These are phyloP conservation scores for Collariella sp. DNA, from an alignment of 495 filamentous ascomycete genomes.

Conservation along the genomic window DNA sequence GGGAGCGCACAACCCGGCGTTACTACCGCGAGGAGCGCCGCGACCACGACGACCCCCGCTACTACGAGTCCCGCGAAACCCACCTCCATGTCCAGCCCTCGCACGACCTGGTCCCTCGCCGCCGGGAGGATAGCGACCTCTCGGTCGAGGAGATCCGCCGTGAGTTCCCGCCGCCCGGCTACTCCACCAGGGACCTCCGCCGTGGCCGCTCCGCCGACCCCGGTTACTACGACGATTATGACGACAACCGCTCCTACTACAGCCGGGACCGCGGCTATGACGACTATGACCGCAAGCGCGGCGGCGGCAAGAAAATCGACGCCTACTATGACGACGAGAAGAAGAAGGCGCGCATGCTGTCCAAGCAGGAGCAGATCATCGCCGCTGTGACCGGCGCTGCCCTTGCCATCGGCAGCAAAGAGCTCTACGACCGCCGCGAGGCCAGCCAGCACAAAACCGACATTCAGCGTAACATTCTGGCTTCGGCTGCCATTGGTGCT, in stretches of 20 bases:
- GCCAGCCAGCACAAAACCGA: slow-evolving; percentile 36
- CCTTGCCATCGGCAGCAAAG: slow-evolving; percentile 47
- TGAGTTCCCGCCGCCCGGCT: slow-evolving; percentile 56
- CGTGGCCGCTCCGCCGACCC: slow-evolving; percentile 45
- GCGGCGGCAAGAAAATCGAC: slow-evolving; percentile 22
- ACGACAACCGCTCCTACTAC: slow-evolving; percentile 35
- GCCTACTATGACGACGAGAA: slow-evolving; percentile 34
- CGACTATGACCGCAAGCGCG: slow-evolving; percentile 40
- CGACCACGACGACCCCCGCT: slow-evolving; percentile 39
- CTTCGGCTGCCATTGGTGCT: slow-evolving; percentile 46
- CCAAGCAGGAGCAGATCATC: slow-evolving; percentile 52
- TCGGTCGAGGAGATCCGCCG: slow-evolving; percentile 59
- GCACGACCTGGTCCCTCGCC: slow-evolving; percentile 46
- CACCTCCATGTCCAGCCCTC: slow-evolving; percentile 35
- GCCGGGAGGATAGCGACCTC: slow-evolving; percentile 50
- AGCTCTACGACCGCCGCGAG: slow-evolving; percentile 47
- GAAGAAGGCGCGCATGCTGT: slow-evolving; percentile 40
- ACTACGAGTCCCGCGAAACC: slow-evolving; percentile 42
- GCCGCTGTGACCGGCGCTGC: slow-evolving; percentile 45
- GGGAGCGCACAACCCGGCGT: slow-evolving; percentile 36
- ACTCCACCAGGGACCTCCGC: slow-evolving; percentile 42
- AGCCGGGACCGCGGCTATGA: slow-evolving; percentile 35
- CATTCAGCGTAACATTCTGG: slow-evolving; percentile 43
- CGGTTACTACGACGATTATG: slow-evolving; percentile 37
- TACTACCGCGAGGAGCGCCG: slow-evolving; percentile 41